Conservation (phyloP, 305 asterid genomes). For the Fraxinus sp. region DNA sequence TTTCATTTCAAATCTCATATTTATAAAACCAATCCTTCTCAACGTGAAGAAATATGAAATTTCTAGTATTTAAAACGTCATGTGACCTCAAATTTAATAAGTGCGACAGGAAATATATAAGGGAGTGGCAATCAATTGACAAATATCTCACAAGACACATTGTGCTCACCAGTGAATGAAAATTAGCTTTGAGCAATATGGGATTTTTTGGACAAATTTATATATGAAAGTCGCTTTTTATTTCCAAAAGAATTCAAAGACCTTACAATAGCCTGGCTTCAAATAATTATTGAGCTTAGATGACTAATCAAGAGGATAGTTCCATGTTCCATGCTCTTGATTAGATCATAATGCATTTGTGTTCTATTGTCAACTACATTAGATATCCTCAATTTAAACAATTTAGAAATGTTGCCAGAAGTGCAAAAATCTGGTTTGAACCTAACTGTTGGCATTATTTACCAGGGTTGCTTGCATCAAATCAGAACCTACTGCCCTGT, state of each 20-base stretch:
- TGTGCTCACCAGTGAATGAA: not conserved
- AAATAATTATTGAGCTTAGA: not conserved
- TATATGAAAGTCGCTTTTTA: not conserved
- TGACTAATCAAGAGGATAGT: not conserved
- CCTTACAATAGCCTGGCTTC: not conserved
- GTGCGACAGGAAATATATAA: not conserved
- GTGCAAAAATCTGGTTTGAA: not conserved
- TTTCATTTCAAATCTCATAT: not conserved
- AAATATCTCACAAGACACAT: not conserved
- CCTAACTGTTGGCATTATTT: not conserved
- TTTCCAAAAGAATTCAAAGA: not conserved
- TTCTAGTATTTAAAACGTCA: not conserved
- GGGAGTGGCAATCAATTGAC: not conserved
- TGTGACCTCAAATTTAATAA: not conserved
- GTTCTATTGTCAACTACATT: not conserved
- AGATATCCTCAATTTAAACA: not conserved
- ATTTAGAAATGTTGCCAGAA: not conserved
- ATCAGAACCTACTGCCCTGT: not conserved
- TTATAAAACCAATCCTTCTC: not conserved
- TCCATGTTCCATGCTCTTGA: not conserved
- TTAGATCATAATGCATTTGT: not conserved
- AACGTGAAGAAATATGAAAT: not conserved
- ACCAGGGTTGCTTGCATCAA: not conserved
- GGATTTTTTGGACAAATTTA: not conserved
- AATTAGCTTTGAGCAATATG: not conserved